These are phyloP conservation scores for Candida coleopterorum DNA, from an alignment of 805 yeast species.

Conservation along the genomic window DNA sequence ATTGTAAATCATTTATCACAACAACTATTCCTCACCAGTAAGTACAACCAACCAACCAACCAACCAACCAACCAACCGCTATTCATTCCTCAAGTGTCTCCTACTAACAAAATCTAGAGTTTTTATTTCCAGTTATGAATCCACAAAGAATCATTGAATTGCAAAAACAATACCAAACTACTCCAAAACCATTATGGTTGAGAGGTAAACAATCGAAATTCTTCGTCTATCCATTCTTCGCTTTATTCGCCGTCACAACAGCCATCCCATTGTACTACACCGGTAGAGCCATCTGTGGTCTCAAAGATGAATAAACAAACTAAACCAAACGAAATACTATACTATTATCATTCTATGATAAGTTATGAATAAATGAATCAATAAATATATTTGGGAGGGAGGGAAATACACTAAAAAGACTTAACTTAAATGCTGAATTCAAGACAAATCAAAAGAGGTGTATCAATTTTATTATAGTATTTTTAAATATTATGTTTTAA, in stretches of 20 bases:
- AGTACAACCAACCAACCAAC: not conserved
- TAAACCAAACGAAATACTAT: no score
- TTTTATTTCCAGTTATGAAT: conserved; percentile 27
- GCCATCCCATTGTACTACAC: conserved; percentile 62
- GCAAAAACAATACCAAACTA: conserved; percentile 41
- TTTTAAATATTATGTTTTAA: no score
- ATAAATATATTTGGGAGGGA: no score
- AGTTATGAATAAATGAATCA: no score
- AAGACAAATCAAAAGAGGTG: no score
- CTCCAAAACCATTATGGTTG: conserved; percentile 41
- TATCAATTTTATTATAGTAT: no score
- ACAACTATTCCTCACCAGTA: not conserved
- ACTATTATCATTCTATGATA: no score
- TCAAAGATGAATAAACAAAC: conserved; percentile 39
- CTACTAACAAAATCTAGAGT: not conserved
- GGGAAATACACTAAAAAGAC: no score
- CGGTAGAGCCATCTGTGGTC: conserved; percentile 67
- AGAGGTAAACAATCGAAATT: conserved; percentile 52
- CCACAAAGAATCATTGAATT: conserved; percentile 45
- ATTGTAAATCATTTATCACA: not conserved
- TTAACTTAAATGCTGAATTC: no score
- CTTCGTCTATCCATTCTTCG: conserved; percentile 74
- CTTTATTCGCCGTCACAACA: conserved; percentile 63
- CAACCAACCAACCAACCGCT: no score
- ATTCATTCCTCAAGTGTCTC: not conserved